Base-by-base conservation (phyloP, 108 stramenopile genomes). In the Fistulifera solaris region DNA sequence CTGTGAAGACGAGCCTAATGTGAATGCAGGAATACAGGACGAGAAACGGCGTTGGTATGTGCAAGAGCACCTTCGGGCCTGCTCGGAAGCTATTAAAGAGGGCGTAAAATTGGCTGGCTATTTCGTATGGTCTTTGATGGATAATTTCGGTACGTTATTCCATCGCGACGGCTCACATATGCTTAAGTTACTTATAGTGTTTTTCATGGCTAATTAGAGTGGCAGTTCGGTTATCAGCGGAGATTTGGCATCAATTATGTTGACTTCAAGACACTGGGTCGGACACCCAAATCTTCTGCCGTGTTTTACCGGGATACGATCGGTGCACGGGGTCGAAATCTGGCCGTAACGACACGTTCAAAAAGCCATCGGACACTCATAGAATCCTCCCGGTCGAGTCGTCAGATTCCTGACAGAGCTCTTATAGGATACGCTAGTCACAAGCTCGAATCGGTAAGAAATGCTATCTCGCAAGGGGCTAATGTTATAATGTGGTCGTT, bases 81-180 rank as follows among this genome's bases (percentile, higher is more conserved):
- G 80, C 59, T 65, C 64, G 27, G 62, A 83, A 48, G 86, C 90
- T 6, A 74, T 86, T 17, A 53, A 66, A 25, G 48, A 70, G 13
- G 94, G 93, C 25, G 91, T 85, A 11, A 63, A 81, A 24, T 62
- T 97, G 21, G 53, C 58, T 21, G 96, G 92, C n/a, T 97, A 94
- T 59, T 97, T 87, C 73, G 93, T 89, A 26, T 97, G 96, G 96
- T 73, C 72, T 50, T 68, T 97, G 27, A 76, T 97, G 78, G 90
- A 94, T 58, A 96, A 95, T 43, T 96, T 94, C 59, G 31, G 31
- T 35, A 35, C 8, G 31, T 35, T 35, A 3, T 6, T 35, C 6
- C 8, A 8, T 35, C 6, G 3, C 31, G 6, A 35, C 8, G 31
- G 8, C n/a, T n/a, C 31, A 35, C 6, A 3, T 35, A 6, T 8